Evolutionary conservation across 768 basidiomycete species (phyloP), one percentile per base, ranked within the genome.

Genomic region (Cubamyces lactineus): DNA sequence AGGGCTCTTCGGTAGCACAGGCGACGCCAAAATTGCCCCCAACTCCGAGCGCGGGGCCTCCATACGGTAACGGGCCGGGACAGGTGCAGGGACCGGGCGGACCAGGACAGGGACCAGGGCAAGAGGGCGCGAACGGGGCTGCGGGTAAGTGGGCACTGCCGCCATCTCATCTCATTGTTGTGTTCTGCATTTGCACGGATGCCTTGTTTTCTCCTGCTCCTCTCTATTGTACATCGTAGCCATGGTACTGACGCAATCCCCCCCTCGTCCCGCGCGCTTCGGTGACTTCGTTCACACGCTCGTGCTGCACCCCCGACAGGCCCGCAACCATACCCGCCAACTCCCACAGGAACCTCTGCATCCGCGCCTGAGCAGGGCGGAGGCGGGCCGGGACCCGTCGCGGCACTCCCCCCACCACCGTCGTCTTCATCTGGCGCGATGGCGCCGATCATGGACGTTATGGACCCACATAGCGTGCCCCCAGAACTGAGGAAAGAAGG

Each of bases 401-500:
- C 59, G n/a, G 12, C 64, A 57, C 63, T 57, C 41, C 56, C 65
- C 57, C 53, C 64, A 40, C 57, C 67, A 6, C 53, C 63, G 15
- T 28, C 57, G 15, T 47, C 53, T 3, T 57, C 62, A 5, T 42
- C 56, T 9, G 17, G 30, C 42, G 51, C 52, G 16, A 57, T 59
- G 49, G 53, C 60, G 43, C 57, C 57, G 17, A 69, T 60, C 43
- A 57, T 42, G 42, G 68, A 62, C 28, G 67, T 61, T 54, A 41
- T 82, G 26, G 82, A 80, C 62, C 76, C 77, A 7, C 71, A 79
- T 42, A 74, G 61, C 28, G 76, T 84, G 9, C 79, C 84, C 3
- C 74, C 85, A 0, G 86, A 88, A 41, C 74, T 80, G 61, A 86
- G 85, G 75, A 87, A 84, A 70, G 87, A 95, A 71, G 93, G 92